Conservation (phyloP, 108 stramenopile genomes). For the Epipyxis sp. region DNA sequence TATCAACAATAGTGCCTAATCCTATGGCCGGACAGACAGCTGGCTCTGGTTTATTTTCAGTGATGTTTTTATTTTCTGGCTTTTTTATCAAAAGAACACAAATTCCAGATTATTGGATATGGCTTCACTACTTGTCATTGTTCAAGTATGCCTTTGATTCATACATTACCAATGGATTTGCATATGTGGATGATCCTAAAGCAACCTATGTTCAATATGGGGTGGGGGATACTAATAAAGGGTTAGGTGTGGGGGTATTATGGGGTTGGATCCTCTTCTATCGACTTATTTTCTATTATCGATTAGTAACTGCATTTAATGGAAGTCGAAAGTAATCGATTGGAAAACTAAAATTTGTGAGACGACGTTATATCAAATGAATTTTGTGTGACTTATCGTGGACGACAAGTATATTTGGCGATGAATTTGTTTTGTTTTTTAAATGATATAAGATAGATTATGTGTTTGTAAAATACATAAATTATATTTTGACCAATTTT, state of each 20-base stretch:
- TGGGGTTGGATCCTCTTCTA: conserved; percentile 34
- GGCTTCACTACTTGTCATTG: conserved; percentile 41
- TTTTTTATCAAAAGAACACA: conserved; percentile 39
- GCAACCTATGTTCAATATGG: not conserved
- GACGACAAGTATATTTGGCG: no score
- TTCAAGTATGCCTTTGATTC: conserved; percentile 44
- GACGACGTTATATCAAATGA: no score
- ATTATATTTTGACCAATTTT: no score
- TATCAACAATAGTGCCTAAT: conserved; percentile 35
- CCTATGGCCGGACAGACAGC: conserved; percentile 39
- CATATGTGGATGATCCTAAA: conserved; percentile 21
- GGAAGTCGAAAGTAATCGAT: conserved; percentile 43
- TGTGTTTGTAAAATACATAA: no score
- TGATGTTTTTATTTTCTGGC: conserved; percentile 46
- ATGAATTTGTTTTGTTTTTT: no score
- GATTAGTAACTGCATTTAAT: conserved; percentile 41
- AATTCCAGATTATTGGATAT: conserved; percentile 37
- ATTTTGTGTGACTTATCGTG: no score
- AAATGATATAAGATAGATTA: no score
- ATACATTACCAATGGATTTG: conserved; percentile 35
- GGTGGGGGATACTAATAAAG: conserved; percentile 27
- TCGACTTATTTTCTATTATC: conserved; percentile 37
- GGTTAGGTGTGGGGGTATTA: conserved; percentile 26
- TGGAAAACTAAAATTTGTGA: no score
- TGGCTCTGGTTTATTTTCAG: conserved; percentile 43